Conservation (phyloP, 2,329 filamentous ascomycete genomes). For the Penicillium sp. region DNA sequence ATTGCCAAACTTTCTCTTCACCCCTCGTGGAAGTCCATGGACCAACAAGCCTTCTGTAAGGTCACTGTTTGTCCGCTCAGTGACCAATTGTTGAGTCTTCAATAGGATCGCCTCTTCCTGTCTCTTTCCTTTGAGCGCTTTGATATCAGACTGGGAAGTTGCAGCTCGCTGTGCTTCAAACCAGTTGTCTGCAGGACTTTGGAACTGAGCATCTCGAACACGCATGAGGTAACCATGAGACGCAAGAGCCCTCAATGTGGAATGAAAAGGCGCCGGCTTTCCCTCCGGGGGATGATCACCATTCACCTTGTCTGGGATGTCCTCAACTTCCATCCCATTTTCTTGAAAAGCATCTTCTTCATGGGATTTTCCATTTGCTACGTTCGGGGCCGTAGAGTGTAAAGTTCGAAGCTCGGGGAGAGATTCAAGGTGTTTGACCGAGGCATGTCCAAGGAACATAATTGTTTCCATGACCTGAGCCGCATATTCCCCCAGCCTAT, state of each 20-base stretch:
- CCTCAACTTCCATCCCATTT: constrained; percentile 23
- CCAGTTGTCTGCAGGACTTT: constrained; percentile 37
- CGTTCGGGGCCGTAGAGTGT: constrained; percentile 19
- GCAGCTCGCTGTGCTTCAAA: constrained; percentile 36
- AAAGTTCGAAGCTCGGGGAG: constrained; percentile 32
- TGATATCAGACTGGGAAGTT: constrained; percentile 27
- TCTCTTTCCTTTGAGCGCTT: constrained; percentile 37
- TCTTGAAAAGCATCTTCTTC: constrained; percentile 20
- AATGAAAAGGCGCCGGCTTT: constrained; percentile 28
- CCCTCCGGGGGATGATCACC: constrained; percentile 20
- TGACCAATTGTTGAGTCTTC: constrained; percentile 27
- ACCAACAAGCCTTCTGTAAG: constrained; percentile 30
- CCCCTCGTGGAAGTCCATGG: constrained; percentile 31
- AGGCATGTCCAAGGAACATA: constrained; percentile 69
- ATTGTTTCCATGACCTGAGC: constrained; percentile 69
- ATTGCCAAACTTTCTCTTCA: constrained; percentile 29
- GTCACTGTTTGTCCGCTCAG: constrained; percentile 33
- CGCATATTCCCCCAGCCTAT: constrained; percentile 67
- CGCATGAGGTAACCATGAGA: constrained; percentile 40
- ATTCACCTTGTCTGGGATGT: constrained; percentile 24
- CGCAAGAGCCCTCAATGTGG: constrained; percentile 37
- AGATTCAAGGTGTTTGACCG: constrained; percentile 43
- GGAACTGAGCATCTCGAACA: constrained; percentile 39
- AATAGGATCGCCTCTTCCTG: constrained; percentile 31
- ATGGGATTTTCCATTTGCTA: constrained; percentile 19